phyloP scores from a whole-genome alignment of 1,139 yeast genomes.

The Meyerozyma smithsonii region DNA sequence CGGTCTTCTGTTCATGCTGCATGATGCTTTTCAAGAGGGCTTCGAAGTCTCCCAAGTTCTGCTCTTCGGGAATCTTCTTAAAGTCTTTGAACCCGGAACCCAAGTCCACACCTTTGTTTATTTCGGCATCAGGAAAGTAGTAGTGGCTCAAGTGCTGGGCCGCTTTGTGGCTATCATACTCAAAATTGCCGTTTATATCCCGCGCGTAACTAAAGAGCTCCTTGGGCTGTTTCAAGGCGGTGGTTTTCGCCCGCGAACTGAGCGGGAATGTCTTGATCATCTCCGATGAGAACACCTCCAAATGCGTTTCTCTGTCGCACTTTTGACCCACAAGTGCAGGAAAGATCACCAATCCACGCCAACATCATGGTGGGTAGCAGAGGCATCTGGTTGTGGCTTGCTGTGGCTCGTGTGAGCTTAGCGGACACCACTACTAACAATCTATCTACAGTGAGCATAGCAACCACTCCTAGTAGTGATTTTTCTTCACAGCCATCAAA shows the following conservation, averaged over 20 bases:
- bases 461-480: too few relatives aligned
- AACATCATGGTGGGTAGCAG: not conserved
- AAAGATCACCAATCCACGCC: not conserved
- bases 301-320: not conserved
- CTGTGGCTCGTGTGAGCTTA: not conserved
- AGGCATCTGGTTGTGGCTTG: not conserved
- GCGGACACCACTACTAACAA: too few relatives aligned
- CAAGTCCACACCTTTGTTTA: slow-evolving; percentile 55
- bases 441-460: too few relatives aligned
- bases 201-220: slow-evolving; percentile 62
- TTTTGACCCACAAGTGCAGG: not conserved
- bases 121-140: slow-evolving; percentile 68
- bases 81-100: slow-evolving; percentile 60
- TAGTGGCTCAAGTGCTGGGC: slow-evolving; percentile 43
- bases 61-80: slow-evolving; percentile 49
- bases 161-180: slow-evolving; percentile 45
- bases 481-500: too few relatives aligned
- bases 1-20: slow-evolving; percentile 48
- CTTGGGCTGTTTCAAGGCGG: slow-evolving; percentile 67
- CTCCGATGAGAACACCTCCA: not conserved
- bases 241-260: slow-evolving; percentile 44
- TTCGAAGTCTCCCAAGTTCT: slow-evolving; percentile 50
- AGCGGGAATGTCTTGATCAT: slow-evolving; percentile 40
- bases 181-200: slow-evolving; percentile 42
- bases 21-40: slow-evolving; percentile 55